Conservation (phyloP, 257 asterid species). For the Solanum medicagineum region DNA sequence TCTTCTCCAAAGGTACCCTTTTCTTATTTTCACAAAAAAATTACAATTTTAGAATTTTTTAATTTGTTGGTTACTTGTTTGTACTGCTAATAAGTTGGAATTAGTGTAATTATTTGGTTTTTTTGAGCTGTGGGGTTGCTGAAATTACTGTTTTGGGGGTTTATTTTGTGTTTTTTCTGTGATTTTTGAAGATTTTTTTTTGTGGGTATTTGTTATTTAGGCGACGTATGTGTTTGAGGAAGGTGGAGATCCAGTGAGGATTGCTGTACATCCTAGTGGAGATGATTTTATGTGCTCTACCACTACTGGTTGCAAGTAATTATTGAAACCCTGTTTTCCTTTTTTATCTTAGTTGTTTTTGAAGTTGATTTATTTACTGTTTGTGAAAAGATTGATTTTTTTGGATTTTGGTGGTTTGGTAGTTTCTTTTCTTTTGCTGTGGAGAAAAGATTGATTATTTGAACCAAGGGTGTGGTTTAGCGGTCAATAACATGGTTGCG, state of each 20-base stretch:
- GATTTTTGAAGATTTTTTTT: background rate
- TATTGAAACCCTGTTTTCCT: background rate
- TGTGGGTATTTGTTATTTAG: conserved; percentile 20
- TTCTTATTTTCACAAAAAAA: background rate
- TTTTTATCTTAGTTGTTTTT: background rate
- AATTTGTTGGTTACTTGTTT: background rate
- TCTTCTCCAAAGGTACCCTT: conserved; percentile 59
- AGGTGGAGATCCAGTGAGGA: conserved; percentile 51
- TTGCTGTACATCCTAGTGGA: conserved; percentile 81
- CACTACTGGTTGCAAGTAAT: conserved; percentile 86
- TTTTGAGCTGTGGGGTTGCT: background rate
- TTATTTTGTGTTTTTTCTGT: background rate
- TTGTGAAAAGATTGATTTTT: no score
- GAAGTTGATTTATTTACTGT: background rate
- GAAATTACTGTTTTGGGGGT: background rate
- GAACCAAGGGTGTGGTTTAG: no score
- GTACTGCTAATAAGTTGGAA: background rate
- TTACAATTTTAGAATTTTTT: background rate
- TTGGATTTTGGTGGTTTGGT: no score
- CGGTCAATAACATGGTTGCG: no score
- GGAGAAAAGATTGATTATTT: no score
- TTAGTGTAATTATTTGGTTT: background rate
- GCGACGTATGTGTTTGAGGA: conserved; percentile 54
- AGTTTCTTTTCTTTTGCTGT: no score
- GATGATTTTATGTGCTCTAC: conserved; percentile 80